Conservation (phyloP, 208 protist genomes). For the Naegleria lovaniensis region DNA sequence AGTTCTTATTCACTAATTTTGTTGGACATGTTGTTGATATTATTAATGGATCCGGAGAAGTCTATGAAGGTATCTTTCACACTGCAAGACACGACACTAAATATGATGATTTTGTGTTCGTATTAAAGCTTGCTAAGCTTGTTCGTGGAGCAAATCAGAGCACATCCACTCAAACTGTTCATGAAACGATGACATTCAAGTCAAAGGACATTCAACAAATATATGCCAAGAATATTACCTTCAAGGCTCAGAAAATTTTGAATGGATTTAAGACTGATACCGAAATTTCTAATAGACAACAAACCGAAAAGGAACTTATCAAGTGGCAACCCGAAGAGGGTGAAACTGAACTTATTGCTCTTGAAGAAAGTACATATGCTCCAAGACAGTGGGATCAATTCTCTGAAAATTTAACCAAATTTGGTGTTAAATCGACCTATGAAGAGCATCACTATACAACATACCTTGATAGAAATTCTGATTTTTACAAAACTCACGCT, state of each 20-base stretch:
- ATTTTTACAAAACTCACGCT: not conserved
- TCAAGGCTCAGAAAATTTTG: not conserved
- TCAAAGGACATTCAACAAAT: not conserved
- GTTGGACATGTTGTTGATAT: not conserved
- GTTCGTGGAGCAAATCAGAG: not conserved
- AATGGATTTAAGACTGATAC: not conserved
- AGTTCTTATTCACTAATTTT: not conserved
- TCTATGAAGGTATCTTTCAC: conserved; percentile 23
- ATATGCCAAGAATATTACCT: not conserved
- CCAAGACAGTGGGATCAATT: not conserved
- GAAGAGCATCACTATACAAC: not conserved
- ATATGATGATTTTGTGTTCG: not conserved
- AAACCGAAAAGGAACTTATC: not conserved
- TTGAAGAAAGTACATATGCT: not conserved
- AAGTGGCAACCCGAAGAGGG: not conserved
- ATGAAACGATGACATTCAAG: not conserved
- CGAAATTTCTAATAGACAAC: not conserved
- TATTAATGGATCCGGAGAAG: not conserved
- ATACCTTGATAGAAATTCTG: not conserved
- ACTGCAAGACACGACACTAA: not conserved
- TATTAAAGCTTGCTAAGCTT: not conserved
- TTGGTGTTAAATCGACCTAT: not conserved
- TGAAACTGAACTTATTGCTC: not conserved
- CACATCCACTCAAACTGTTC: not conserved
- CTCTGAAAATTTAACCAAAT: not conserved